These are phyloP conservation scores for Sarcocystis neurona DNA, from an alignment of 169 alveolate genomes.

Conservation along the genomic window DNA sequence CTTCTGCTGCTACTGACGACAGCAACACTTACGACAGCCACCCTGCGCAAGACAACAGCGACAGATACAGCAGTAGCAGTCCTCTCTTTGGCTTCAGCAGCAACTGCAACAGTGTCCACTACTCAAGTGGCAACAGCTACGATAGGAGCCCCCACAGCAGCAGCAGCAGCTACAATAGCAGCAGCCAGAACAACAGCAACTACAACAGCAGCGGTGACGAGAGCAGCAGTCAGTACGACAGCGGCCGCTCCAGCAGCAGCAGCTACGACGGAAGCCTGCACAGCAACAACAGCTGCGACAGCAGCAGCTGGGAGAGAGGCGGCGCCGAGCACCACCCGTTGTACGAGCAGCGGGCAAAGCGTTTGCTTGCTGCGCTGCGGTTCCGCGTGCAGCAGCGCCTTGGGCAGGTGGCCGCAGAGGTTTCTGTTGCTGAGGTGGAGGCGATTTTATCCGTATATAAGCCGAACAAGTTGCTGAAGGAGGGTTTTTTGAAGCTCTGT, in stretches of 20 bases:
- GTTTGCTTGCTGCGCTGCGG: constrained; percentile 57
- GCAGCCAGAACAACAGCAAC: no score
- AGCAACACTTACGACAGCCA: background rate
- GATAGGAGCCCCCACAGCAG: no score
- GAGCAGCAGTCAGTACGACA: no score
- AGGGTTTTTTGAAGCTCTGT: constrained; percentile 29
- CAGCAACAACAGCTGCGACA: background rate
- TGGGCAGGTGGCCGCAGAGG: background rate
- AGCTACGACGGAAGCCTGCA: no score
- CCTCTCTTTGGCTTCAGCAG: no score
- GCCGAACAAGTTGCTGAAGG: constrained; percentile 41
- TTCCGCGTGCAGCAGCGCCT: constrained; percentile 34
- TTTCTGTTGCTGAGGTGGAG: constrained; percentile 15
- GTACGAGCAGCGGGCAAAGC: constrained; percentile 42
- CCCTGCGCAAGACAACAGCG: no score
- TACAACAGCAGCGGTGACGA: no score
- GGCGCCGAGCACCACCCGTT: constrained; percentile 26
- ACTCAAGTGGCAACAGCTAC: no score
- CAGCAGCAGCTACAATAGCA: no score
- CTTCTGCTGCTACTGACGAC: constrained; percentile 8
- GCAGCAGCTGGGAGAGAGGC: background rate
- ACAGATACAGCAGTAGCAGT: no score
- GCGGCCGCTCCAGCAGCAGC: no score
- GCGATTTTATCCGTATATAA: constrained; percentile 27
- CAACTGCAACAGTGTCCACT: no score